A percentile compares a stretch with the other conserved stretches of the same genome.
Evolutionary conservation across 148 eudicot species (phyloP).

Genomic region (Fagopyrum homotropicum): DNA sequence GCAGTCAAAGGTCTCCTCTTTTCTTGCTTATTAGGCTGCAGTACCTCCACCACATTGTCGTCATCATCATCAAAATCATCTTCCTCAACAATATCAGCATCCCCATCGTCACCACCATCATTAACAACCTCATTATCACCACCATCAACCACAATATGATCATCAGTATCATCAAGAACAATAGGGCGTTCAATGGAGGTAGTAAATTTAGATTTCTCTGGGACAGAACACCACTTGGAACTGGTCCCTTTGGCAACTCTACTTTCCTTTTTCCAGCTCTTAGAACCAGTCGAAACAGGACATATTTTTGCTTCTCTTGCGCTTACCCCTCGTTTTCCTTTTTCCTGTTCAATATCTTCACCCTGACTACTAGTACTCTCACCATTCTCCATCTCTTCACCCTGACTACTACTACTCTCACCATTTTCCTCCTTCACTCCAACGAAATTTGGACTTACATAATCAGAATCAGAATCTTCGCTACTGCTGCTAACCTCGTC

Average conservation of each 20-base stretch:
- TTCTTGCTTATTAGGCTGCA: constrained; percentile 6
- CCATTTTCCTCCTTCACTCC: background rate
- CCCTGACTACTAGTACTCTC: background rate
- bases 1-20: constrained; percentile 12
- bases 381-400: background rate
- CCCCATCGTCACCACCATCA: constrained; percentile 12
- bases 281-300: background rate
- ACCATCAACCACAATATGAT: too few species aligned
- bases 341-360: too few species aligned
- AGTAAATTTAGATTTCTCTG: background rate
- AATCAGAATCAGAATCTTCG: background rate
- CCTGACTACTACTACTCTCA: background rate
- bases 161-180: background rate
- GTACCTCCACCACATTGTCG: background rate
- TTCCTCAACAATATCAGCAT: background rate
- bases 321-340: too few species aligned
- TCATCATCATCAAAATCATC: background rate
- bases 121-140: too few species aligned
- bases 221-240: background rate
- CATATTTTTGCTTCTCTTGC: background rate
- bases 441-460: background rate
- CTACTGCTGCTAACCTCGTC: background rate
- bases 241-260: background rate
- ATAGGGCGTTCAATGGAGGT: background rate
- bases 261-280: too few species aligned